These are phyloP conservation scores for Arabidopsis lyrata DNA, from an alignment of 441 rosid genomes.

Conservation along the genomic window DNA sequence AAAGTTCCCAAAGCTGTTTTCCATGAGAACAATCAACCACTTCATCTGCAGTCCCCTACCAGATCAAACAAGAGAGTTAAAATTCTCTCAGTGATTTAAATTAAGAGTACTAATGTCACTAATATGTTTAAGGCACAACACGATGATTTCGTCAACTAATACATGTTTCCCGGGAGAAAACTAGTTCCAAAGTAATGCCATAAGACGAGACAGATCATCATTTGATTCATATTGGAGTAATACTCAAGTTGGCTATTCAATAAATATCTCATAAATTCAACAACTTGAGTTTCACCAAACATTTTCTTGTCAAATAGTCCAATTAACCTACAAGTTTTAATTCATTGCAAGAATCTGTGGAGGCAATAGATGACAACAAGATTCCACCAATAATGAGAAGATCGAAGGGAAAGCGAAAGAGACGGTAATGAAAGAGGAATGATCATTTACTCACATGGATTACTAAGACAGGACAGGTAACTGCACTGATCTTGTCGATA, in stretches of 20 bases:
- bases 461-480: conserved; percentile 79
- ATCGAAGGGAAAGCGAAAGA: conserved; percentile 3
- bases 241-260: neutral
- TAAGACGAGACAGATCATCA: conserved; percentile 4
- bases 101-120: neutral
- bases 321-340: conserved; percentile 21
- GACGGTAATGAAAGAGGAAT: neutral
- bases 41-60: conserved; percentile 93
- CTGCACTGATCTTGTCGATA: conserved; percentile 84
- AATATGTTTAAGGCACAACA: neutral
- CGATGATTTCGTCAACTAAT: neutral
- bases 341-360: neutral
- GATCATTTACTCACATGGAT: conserved; percentile 76
- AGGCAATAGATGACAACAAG: conserved; percentile 8
- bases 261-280: conserved; percentile 15
- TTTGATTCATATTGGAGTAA: neutral
- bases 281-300: conserved; percentile 36
- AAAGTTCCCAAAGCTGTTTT: conserved; percentile 86
- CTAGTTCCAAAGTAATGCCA: neutral
- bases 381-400: neutral
- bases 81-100: neutral
- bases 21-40: conserved; percentile 95
- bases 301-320: conserved; percentile 21
- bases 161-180: neutral
- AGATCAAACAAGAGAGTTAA: conserved; percentile 6